A percentile compares a stretch with the other conserved stretches of the same genome.
Evolutionary conservation across 805 yeast species (phyloP).

Genomic region (Cephaloascus fragrans): DNA sequence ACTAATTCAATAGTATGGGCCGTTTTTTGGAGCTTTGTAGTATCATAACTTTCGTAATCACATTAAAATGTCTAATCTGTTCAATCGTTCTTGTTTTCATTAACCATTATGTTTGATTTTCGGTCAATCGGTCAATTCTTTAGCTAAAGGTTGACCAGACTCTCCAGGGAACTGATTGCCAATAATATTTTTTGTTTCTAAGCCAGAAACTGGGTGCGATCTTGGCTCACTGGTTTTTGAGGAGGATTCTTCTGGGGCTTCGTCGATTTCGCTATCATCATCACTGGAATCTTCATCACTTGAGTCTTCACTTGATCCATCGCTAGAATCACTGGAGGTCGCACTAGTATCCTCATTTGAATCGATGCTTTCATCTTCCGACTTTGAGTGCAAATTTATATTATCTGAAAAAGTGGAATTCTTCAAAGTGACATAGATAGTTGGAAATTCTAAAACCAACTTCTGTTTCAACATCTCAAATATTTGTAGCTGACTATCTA

Average conservation of each 20-base stretch:
- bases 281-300: neutral
- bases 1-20: neutral
- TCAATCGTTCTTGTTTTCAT: too few relatives aligned
- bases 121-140: too few relatives aligned
- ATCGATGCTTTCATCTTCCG: too few relatives aligned
- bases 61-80: too few relatives aligned
- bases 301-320: neutral
- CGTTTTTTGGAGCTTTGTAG: too few relatives aligned
- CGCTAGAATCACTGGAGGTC: neutral
- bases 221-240: too few relatives aligned
- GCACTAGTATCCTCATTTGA: neutral
- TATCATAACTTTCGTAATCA: too few relatives aligned
- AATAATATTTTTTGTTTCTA: too few relatives aligned
- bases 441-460: constrained; percentile 72
- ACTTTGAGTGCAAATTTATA: neutral
- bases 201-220: too few relatives aligned
- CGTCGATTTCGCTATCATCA: neutral
- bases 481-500: constrained; percentile 25
- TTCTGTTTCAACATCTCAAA: constrained; percentile 43
- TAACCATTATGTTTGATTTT: too few relatives aligned
- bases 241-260: neutral
- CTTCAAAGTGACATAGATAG: constrained; percentile 36
- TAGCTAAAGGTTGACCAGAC: too few relatives aligned
- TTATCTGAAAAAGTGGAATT: constrained; percentile 1
- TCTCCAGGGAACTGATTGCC: too few relatives aligned